These are phyloP conservation scores for Eleusine indica DNA, from an alignment of 176 grass and related monocot genomes.

Conservation along the genomic window DNA sequence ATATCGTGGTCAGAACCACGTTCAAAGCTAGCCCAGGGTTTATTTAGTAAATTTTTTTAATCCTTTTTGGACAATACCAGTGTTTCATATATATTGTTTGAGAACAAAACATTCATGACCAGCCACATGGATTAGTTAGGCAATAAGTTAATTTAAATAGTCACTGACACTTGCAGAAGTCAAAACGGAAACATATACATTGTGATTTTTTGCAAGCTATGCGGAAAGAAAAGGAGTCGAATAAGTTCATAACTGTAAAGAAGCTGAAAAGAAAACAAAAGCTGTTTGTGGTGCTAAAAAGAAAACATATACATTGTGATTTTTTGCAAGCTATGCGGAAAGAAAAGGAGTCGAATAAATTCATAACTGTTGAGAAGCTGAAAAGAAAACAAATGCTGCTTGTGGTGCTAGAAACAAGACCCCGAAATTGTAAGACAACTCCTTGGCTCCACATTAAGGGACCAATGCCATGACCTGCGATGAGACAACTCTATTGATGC, in stretches of 20 bases:
- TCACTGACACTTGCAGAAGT: background rate
- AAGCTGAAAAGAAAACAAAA: background rate
- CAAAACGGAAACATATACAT: background rate
- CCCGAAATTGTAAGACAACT: background rate
- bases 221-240: background rate
- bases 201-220: background rate
- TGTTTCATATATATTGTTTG: too few species aligned
- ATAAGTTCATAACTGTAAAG: background rate
- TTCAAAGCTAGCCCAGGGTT: too few species aligned
- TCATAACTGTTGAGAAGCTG: background rate
- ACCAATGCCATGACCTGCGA: slow-evolving; percentile 3
- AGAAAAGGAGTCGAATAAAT: background rate
- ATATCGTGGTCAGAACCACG: too few species aligned
- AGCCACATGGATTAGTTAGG: too few species aligned
- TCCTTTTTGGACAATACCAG: too few species aligned
- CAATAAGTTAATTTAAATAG: background rate
- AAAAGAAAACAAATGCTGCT: background rate
- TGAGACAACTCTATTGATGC: slow-evolving; percentile 3
- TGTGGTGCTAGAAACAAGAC: background rate
- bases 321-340: background rate
- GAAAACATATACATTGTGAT: background rate
- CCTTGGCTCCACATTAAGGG: background rate
- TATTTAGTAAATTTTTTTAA: too few species aligned
- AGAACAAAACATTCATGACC: too few species aligned
- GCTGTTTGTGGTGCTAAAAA: background rate